Base-by-base conservation (phyloP, 768 basidiomycete species). In the Tricholoma furcatifolium region DNA sequence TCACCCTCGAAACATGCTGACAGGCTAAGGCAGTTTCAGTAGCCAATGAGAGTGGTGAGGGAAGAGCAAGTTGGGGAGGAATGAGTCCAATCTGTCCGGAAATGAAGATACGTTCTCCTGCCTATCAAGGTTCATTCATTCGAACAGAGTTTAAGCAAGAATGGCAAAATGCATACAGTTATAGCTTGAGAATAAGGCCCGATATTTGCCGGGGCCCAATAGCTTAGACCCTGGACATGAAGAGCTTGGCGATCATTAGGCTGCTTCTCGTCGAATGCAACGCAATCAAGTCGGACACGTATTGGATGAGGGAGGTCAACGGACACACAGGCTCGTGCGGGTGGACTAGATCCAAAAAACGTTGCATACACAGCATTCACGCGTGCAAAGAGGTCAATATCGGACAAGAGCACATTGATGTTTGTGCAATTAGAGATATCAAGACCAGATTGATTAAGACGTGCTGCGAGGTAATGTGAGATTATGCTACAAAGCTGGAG, bases 191-290 rank as follows among this genome's bases (percentile, higher is more conserved):
- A 97, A 68, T 99, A 99, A 4, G 97, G 97, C 0, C 97, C 97
- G 50, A 99, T 98, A 66, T 98, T 99, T 9, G 97, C 97, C 11
- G 97, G 94, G 23, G 95, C 97, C 97, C 97, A 99, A 64, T 98
- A 98, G 68, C 96, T 98, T 56, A 98, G 64, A 8, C 94, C 81
- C 69, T 98, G 97, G 2, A 99, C 97, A 64, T 99, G 97, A 41
- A 98, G 75, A 0, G 91, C 87, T 50, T 82, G 82, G 40, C 95
- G 74, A 50, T 83, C 77, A 5, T 62, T 45, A 6, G 63, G 43
- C 17, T 51, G 63, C 8, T 51, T 58, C 62, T 78, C 77, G 4
- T 70, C 65, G 64, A 78, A 89, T n/a, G 92, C 92, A n/a, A 90
- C 70, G 57, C 87, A 91, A 55, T 98, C 95, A 20, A 99, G 66